phyloP scores from a whole-genome alignment of 805 yeast species.

The Candida montana region DNA sequence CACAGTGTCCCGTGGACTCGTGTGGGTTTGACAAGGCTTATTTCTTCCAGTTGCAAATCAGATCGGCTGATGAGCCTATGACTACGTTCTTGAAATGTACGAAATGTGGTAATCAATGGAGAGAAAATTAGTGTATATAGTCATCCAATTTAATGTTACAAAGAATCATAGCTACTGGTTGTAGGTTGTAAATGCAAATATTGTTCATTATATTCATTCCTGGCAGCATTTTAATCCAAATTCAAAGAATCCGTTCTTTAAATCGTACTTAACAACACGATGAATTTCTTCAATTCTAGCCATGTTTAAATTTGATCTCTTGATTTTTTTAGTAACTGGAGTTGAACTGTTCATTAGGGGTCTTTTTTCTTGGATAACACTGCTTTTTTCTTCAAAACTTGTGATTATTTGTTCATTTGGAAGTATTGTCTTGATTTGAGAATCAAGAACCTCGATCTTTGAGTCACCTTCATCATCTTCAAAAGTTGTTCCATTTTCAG shows the following conservation, averaged over 20 bases:
- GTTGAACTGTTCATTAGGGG: no score
- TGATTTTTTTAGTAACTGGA: no score
- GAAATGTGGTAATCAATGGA: constrained; percentile 91
- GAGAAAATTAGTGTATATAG: constrained; percentile 72
- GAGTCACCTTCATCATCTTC: background rate
- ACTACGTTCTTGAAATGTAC: constrained; percentile 96
- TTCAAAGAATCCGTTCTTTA: constrained; percentile 1
- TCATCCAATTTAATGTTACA: no score
- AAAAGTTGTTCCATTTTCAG: background rate
- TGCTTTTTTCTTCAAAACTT: background rate
- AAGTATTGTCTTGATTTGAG: background rate
- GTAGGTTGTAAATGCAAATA: no score
- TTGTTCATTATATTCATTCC: background rate
- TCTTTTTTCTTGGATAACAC: no score
- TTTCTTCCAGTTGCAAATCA: constrained; percentile 91
- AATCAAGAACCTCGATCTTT: background rate
- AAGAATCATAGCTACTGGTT: no score
- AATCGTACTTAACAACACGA: background rate
- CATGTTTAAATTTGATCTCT: background rate
- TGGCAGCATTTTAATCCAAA: background rate
- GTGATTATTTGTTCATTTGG: background rate
- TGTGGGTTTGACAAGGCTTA: constrained; percentile 92
- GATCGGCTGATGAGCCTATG: constrained; percentile 99
- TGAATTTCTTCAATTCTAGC: background rate
- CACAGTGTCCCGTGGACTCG: constrained; percentile 83